Evolutionary conservation across 2,329 filamentous ascomycete genomes (phyloP).

Genomic region (Amphichorda felina): DNA sequence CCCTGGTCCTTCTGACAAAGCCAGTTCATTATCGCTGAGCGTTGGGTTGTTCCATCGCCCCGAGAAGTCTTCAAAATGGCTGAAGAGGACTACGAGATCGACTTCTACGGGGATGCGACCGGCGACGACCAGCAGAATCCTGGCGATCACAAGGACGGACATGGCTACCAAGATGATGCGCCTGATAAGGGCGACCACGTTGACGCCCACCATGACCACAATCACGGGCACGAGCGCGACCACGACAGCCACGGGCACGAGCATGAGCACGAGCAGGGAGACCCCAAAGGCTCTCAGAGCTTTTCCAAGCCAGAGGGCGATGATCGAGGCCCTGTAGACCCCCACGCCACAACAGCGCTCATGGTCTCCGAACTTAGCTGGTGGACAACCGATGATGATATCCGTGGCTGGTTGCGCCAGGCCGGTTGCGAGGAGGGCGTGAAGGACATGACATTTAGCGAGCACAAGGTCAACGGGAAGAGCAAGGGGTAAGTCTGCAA

Average conservation of each 20-base stretch:
- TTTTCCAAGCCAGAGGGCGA: conserved; percentile 26
- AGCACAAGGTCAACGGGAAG: conserved; percentile 98
- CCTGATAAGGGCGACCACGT: conserved; percentile 27
- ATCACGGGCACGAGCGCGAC: conserved; percentile 26
- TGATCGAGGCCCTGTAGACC: conserved; percentile 46
- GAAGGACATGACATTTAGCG: conserved; percentile 90
- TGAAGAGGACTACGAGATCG: conserved; percentile 62
- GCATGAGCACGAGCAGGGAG: conserved; percentile 13
- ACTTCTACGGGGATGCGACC: conserved; percentile 54
- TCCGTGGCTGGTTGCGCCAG: conserved; percentile 74
- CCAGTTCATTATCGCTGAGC: background rate
- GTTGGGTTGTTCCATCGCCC: too few relatives aligned
- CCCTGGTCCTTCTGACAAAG: background rate
- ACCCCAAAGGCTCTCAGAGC: conserved; percentile 22
- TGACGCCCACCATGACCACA: conserved; percentile 17
- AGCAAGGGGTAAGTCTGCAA: conserved; percentile 72
- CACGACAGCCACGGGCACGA: conserved; percentile 27
- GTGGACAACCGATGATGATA: conserved; percentile 95
- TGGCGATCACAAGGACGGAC: conserved; percentile 19
- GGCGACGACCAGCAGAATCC: conserved; percentile 25
- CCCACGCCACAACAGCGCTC: conserved; percentile 55
- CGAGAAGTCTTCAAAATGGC: conserved; percentile 42
- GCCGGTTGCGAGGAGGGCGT: conserved; percentile 76
- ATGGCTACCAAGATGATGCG: conserved; percentile 15
- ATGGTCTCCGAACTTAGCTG: conserved; percentile 86